Percentiles rank a stretch among this genome's conserved stretches.
These are phyloP conservation scores for Adiantum capillusveneris DNA, from an alignment of 75 land plant genomes.

Conservation along the genomic window DNA sequence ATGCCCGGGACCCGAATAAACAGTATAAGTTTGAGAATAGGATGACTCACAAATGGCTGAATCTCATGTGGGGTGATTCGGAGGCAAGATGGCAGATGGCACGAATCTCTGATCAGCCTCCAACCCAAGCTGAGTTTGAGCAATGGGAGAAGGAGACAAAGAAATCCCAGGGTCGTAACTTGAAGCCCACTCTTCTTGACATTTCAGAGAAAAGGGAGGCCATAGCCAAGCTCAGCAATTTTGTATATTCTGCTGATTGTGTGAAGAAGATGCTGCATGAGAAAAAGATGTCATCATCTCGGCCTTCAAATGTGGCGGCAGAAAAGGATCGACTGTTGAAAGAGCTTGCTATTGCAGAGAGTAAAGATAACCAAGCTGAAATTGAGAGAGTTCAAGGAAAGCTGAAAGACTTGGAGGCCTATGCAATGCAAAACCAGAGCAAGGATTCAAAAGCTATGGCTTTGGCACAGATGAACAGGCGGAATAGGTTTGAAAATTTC, in stretches of 20 bases:
- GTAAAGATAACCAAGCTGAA: conserved; percentile 44
- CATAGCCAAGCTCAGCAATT: conserved; percentile 43
- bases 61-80: conserved; percentile 67
- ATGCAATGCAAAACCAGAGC: conserved; percentile 30
- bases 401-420: conserved; percentile 55
- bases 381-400: conserved; percentile 56
- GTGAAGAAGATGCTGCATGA: conserved; percentile 93
- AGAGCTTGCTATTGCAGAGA: conserved; percentile 56
- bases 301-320: conserved; percentile 72
- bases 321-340: conserved; percentile 76
- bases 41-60: conserved; percentile 73
- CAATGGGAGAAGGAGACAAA: conserved; percentile 61
- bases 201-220: conserved; percentile 64
- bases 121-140: conserved; percentile 51
- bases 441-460: conserved; percentile 67
- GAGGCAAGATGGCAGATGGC: conserved; percentile 99
- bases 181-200: conserved; percentile 39
- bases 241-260: conserved; percentile 82
- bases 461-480: conserved; percentile 83
- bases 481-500: conserved; percentile 81
- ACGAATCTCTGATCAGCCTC: conserved; percentile 66
- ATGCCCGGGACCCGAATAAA: conserved; percentile 70
- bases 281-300: conserved; percentile 66
- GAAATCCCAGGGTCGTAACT: conserved; percentile 19
- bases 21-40: conserved; percentile 74